A percentile compares a stretch with the other conserved stretches of the same genome.
These are phyloP conservation scores for Candida odintsovae DNA, from an alignment of 805 yeast species.

Conservation along the genomic window DNA sequence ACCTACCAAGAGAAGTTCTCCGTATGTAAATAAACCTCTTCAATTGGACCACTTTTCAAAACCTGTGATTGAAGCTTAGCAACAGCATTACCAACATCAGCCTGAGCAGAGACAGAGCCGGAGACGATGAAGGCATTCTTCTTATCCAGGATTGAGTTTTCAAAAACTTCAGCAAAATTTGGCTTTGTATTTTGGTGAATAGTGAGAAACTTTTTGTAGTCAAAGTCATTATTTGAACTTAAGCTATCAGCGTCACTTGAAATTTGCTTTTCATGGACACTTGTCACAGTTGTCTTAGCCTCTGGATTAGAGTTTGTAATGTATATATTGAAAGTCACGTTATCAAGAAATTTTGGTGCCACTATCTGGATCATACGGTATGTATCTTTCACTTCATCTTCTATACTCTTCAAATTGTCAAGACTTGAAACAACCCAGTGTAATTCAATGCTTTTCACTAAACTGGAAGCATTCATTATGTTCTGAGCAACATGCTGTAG, in stretches of 20 bases:
- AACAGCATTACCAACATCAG: slow-evolving; percentile 32
- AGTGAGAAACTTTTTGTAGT: not conserved
- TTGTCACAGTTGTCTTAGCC: not conserved
- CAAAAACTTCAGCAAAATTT: slow-evolving; percentile 3
- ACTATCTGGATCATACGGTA: not conserved
- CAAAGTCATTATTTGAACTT: not conserved
- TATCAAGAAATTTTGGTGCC: not conserved
- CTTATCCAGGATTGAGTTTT: slow-evolving; percentile 1
- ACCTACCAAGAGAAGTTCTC: slow-evolving; percentile 43
- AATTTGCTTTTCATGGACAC: not conserved
- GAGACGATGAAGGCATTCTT: slow-evolving; percentile 40
- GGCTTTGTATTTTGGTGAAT: slow-evolving; percentile 15
- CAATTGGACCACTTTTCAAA: slow-evolving; percentile 21
- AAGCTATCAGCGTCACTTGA: not conserved
- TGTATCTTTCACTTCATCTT: slow-evolving; percentile 26
- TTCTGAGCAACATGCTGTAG: slow-evolving; percentile 20
- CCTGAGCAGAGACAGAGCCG: slow-evolving; percentile 39
- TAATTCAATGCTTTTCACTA: slow-evolving; percentile 30
- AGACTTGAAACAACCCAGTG: slow-evolving; percentile 37
- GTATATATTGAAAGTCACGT: slow-evolving; percentile 21
- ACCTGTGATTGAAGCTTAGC: slow-evolving; percentile 36
- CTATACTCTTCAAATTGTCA: slow-evolving; percentile 35
- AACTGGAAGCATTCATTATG: slow-evolving; percentile 7
- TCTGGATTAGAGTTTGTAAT: slow-evolving; percentile 23
- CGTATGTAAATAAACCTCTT: slow-evolving; percentile 45